Evolutionary conservation across 129 eudicot species (phyloP), one percentile per base, ranked within the genome.

Genomic region (Lactuca saligna): DNA sequence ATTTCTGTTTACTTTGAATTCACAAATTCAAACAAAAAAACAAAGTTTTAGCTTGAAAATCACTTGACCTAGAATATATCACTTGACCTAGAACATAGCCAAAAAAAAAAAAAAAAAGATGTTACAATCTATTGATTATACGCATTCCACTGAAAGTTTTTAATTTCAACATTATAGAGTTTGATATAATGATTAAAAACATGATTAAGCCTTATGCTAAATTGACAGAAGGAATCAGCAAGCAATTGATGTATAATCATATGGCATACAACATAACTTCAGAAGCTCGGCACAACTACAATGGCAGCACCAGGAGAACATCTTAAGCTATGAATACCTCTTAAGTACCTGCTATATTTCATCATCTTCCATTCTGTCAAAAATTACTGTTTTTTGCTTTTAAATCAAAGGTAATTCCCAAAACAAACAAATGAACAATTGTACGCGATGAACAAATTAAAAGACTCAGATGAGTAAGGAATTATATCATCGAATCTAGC

Each of bases 281-380:
- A 79, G 79, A 79, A 68, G 68, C 79, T 67, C 83, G 53, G 79
- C 76, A 73, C 79, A 79, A 29, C 83, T 35, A 56, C 14, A 65
- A 44, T 3, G 29, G 72, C 79, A 68, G 76, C 79, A 68, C 83
- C 83, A 73, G 79, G 83, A 79, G 72, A 68, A 46, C 79, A 61
- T 79, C 72, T 34, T 34, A 54, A 41, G 60, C 13, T 14, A 54
- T 51, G 1, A 31, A 11, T 7, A 62, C 71, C 75, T 76, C 81
- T 29, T 71, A 81, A 75, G 78, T 75, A 81, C 85, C 81, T 80
- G 84, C 74, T 70, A 71, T 75, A 17, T 51, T 77, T 75, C 85
- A 66, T 81, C 85, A 81, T 65, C 63, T 75, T 68, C 84, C 81
- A 53, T 65, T 76, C 78, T 46, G 65, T 69, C 74, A 20, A 0